Conservation (phyloP, 1,284 basidiomycete species). For the Cryptococcus hybrid region DNA sequence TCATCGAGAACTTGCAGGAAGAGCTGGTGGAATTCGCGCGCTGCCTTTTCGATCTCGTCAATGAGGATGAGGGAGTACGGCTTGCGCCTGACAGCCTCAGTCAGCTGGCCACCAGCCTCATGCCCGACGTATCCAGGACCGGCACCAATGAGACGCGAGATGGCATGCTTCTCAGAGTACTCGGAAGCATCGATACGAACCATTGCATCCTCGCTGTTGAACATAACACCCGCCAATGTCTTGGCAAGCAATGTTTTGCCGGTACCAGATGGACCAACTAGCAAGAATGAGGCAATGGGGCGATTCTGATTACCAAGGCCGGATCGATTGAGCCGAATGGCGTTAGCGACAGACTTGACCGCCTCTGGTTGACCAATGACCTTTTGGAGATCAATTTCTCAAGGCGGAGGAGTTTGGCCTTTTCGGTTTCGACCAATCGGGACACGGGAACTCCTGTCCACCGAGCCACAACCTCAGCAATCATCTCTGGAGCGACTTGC, state of each 20-base stretch:
- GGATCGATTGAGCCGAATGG: slow-evolving; percentile 58
- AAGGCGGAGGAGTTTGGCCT: slow-evolving; percentile 54
- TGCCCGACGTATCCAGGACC: slow-evolving; percentile 60
- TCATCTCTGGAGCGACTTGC: slow-evolving; percentile 54
- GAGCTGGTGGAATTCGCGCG: slow-evolving; percentile 57
- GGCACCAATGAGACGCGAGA: slow-evolving; percentile 56
- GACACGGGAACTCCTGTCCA: slow-evolving; percentile 53
- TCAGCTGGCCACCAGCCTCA: slow-evolving; percentile 57
- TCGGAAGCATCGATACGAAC: slow-evolving; percentile 58
- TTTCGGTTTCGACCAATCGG: slow-evolving; percentile 48
- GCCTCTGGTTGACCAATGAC: slow-evolving; percentile 60
- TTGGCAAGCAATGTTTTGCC: slow-evolving; percentile 59
- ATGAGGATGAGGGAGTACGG: slow-evolving; percentile 53
- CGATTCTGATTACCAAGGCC: slow-evolving; percentile 57
- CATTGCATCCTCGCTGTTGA: slow-evolving; percentile 58
- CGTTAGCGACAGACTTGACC: slow-evolving; percentile 58
- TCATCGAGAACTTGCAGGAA: slow-evolving; percentile 61
- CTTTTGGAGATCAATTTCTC: slow-evolving; percentile 53
- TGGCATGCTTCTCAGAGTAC: slow-evolving; percentile 56
- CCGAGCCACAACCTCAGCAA: slow-evolving; percentile 57
- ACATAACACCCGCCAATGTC: slow-evolving; percentile 55
- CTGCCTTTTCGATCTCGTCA: slow-evolving; percentile 56
- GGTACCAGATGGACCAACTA: slow-evolving; percentile 54
- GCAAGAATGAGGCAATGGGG: slow-evolving; percentile 57
- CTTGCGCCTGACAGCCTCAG: slow-evolving; percentile 53